phyloP scores from a whole-genome alignment of 495 filamentous ascomycete species.

The Halenospora varia region DNA sequence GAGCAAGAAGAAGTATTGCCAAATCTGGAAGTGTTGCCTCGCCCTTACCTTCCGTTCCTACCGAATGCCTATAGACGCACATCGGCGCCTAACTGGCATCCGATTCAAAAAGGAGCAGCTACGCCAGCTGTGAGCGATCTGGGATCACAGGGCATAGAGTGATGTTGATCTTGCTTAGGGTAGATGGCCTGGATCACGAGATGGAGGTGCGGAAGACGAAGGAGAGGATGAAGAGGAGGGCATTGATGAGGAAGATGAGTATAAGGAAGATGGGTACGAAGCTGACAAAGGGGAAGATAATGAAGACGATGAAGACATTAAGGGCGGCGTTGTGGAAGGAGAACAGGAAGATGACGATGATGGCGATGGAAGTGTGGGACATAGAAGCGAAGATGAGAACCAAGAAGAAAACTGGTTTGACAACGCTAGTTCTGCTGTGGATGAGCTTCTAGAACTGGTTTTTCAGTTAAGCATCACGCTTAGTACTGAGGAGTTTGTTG shows the following conservation, averaged over 20 bases:
- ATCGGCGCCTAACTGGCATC: neutral
- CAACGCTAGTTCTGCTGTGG: neutral
- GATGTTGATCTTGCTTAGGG: slow-evolving; percentile 1
- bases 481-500: slow-evolving; percentile 3
- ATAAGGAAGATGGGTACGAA: neutral
- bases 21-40: neutral
- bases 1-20: slow-evolving; percentile 1
- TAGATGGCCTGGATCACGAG: neutral
- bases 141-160: neutral
- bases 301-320: neutral
- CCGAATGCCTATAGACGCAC: neutral
- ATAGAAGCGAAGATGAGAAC: neutral
- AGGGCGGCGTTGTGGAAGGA: neutral
- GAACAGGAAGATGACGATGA: slow-evolving; percentile 1
- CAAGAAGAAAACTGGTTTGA: neutral
- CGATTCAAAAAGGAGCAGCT: slow-evolving; percentile 2
- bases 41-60: neutral
- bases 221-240: slow-evolving; percentile 1
- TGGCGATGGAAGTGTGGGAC: neutral
- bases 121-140: neutral
- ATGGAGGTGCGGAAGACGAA: neutral
- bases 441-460: slow-evolving; percentile 3
- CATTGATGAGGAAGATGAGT: neutral
- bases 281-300: neutral
- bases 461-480: slow-evolving; percentile 4